Percentiles rank a stretch among this genome's conserved stretches.
Conservation (phyloP, 2,329 filamentous ascomycete genomes). For the Dryadomyces quercivorus region DNA sequence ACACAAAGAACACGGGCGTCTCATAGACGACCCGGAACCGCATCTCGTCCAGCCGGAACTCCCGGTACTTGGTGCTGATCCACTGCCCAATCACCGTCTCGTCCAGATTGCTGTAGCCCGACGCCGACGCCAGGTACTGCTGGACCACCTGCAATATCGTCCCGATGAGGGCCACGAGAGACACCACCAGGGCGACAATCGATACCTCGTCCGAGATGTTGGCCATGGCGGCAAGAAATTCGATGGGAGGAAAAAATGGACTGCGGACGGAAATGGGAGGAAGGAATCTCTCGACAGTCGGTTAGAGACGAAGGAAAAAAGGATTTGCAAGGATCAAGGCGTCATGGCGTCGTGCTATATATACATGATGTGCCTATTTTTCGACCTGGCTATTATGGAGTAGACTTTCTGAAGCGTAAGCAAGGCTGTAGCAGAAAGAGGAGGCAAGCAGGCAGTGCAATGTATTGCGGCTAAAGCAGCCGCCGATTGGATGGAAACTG, state of each 20-base stretch:
- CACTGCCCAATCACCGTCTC: conserved; percentile 35
- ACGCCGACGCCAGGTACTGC: conserved; percentile 36
- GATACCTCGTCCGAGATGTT: conserved; percentile 18
- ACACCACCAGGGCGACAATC: conserved; percentile 32
- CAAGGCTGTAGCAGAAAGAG: too few relatives aligned
- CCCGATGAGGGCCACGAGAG: conserved; percentile 31
- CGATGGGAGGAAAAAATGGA: not conserved
- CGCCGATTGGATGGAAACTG: too few relatives aligned
- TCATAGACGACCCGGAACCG: conserved; percentile 38
- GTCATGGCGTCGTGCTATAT: too few relatives aligned
- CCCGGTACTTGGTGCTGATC: conserved; percentile 26
- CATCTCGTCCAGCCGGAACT: conserved; percentile 29
- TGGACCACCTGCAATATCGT: conserved; percentile 35
- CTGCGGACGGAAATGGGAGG: not conserved
- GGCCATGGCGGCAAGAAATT: not conserved
- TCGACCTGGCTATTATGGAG: too few relatives aligned
- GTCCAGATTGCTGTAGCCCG: conserved; percentile 36
- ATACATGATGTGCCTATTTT: too few relatives aligned
- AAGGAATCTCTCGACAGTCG: too few relatives aligned
- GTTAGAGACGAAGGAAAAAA: too few relatives aligned
- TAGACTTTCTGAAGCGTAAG: too few relatives aligned
- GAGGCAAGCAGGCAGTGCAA: too few relatives aligned
- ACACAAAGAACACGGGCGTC: conserved; percentile 38
- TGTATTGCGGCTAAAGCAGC: too few relatives aligned
- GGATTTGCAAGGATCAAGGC: too few relatives aligned